Evolutionary conservation across 164 flowering plant genomes (phyloP), one percentile per base, ranked within the genome.

Genomic region (Houttuynia cordata): DNA sequence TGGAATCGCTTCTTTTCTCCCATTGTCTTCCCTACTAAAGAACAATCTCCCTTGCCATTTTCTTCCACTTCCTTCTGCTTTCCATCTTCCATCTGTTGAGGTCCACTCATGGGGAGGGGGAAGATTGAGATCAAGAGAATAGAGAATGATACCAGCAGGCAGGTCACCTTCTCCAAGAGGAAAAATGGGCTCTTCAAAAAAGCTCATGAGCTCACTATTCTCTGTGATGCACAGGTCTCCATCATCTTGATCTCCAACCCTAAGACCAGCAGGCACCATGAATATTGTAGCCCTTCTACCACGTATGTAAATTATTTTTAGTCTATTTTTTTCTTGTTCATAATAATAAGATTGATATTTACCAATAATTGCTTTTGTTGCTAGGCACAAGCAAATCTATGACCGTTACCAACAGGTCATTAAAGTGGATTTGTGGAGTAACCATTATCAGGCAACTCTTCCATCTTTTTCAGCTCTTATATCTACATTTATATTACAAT

Each of bases 101-200:
- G 45, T 17, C 17, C 13, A 10, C 8, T 0, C 49, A 82, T 81
- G 93, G 93, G 87, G 30, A 71, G 93, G 42, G 93, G 89, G 13
- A 84, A 80, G 80, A 80, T 82, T 13, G 86, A 86, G 80, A 84
- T 84, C 57, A 82, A 71, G 83, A 75, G 52, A 62, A 84, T 83
- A 12, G 89, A 82, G 68, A 82, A 86, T 68, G 41, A 65, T 12
- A 86, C 85, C 1, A 86, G 80, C 76, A 74, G 89, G 70, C 93
- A 82, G 51, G 89, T 86, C 22, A 86, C 93, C 34, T 84, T 71
- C 68, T 81, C 87, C 34, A 86, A 86, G 80, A 64, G 92, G 40
- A 60, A 88, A 64, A 76, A 77, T 59, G 92, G 92, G 17, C 75
- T 83, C 20, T 64, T 84, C 71, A 86, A 83, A 80, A 83, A 83